These are phyloP conservation scores for Colletotrichum trifolii DNA, from an alignment of 2,329 filamentous ascomycete species.

Conservation along the genomic window DNA sequence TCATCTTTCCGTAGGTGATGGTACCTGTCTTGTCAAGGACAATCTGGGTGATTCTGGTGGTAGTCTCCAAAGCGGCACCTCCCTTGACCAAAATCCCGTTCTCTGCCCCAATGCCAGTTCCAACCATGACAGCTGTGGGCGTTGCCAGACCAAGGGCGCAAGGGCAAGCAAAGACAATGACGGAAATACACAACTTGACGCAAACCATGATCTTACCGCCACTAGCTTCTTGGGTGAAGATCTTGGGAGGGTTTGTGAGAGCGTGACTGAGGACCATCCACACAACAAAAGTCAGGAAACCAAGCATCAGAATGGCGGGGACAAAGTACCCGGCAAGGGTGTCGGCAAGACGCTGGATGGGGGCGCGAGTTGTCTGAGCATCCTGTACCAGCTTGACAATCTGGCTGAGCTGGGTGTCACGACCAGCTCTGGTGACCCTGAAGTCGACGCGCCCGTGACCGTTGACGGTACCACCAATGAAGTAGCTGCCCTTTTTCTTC, in stretches of 20 bases:
- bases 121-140: slow-evolving; percentile 98
- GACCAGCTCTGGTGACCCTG: slow-evolving; percentile 88
- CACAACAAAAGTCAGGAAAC: slow-evolving; percentile 83
- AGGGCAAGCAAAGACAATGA: slow-evolving; percentile 97
- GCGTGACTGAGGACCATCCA: slow-evolving; percentile 98
- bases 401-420: slow-evolving; percentile 96
- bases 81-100: slow-evolving; percentile 98
- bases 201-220: slow-evolving; percentile 97
- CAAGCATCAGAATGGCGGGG: slow-evolving; percentile 86
- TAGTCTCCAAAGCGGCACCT: slow-evolving; percentile 88
- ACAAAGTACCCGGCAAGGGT: slow-evolving; percentile 94
- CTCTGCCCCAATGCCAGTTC: slow-evolving; percentile 95
- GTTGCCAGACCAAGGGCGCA: slow-evolving; percentile 96
- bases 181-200: slow-evolving; percentile 95
- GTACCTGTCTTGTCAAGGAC: slow-evolving; percentile 98
- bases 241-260: slow-evolving; percentile 83
- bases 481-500: slow-evolving; percentile 80
- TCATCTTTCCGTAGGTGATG: slow-evolving; percentile 95
- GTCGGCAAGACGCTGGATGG: slow-evolving; percentile 94
- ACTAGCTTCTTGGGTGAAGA: slow-evolving; percentile 83
- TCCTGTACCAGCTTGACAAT: slow-evolving; percentile 99
- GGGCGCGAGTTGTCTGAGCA: slow-evolving; percentile 92
- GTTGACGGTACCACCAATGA: slow-evolving; percentile 97
- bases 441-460: slow-evolving; percentile 92
- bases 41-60: slow-evolving; percentile 89